Base-by-base conservation (phyloP, 805 yeast genomes). In the Kodamaea neixiangensis region DNA sequence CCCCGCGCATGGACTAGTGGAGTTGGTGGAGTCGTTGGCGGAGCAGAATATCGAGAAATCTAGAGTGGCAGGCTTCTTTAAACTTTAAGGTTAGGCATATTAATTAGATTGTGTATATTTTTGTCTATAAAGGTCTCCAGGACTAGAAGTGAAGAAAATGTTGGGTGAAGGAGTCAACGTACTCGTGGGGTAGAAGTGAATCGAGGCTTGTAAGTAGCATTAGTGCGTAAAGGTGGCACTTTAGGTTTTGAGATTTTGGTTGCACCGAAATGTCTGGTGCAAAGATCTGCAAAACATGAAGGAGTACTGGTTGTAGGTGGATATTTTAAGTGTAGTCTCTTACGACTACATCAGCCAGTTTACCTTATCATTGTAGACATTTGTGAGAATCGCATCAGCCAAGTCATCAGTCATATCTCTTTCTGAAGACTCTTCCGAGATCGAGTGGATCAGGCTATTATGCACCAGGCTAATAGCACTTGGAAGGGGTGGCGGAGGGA, bases 1-100 rank as follows among this genome's bases (percentile, higher is more conserved):
- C 31, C 79, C 80, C 2, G 62, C 69, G 7, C 79, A 75, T 56
- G 71, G 68, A 2, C 66, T 73, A 55, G 58, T 53, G 40, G 68
- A 65, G 45, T 54, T 56, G 38, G 62, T 57, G 33, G 62, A 54
- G 39, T 58, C 46, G 22, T 46, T 57, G 46, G 64, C 59, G 25
- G 59, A 37, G 39, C 69, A 66, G 39, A 62, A 56, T 35, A 55
- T 47, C 38, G 65, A 60, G 35, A 64, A 60, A 29, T 11, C 21
- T 19, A 25, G 18, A 20, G 22, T 33, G 15, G 41, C 20, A 7
- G 19, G 40, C 29, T 22, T 25, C 35, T 17, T 22, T 17, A 31
- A 25, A 25, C 31, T 25, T 25, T 25, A 25, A 25, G 31, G 31
- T 25, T 25, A 25, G 31, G 31, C 31, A 25, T 15, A 21, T n/a